Evolutionary conservation across 306 rosid genomes (phyloP), one percentile per base, ranked within the genome.

Genomic region (Cicer cuneatum): DNA sequence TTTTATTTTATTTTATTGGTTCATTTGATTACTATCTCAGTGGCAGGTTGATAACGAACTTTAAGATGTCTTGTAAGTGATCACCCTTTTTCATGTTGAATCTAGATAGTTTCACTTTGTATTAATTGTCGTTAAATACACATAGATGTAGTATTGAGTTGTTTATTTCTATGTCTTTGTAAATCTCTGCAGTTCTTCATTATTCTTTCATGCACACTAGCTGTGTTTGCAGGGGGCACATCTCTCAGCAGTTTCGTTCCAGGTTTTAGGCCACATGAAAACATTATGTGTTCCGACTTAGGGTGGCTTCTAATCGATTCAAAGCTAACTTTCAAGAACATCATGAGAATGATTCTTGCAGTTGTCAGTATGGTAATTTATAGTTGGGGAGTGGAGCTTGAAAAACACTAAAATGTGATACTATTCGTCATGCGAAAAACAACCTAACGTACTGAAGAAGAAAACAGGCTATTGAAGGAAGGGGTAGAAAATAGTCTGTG

Each of bases 201-300:
- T 78, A 81, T 89, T 78, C 89, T 93, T 37, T 93, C 96, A 6
- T 93, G 98, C 85, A 76, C 86, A 45, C 81, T 90, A 33, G 98
- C 98, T 16, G 96, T 93, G 72, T 89, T 90, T 82, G 98, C 93
- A 93, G 90, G 10, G 98, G 98, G 42, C 94, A 96, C 75, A n/a
- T n/a, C 90, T 93, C 81, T 90, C 98, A 45, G 96, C 98, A 8
- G 90, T 86, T 40, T 90, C 98, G 40, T 93, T 93, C 92, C 98
- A 93, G 89, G 96, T 93, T 73, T 81, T 93, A 73, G 98, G 98
- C 65, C 98, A 93, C 91, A 93, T 93, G 95, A 93, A 93, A 86
- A 90, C 98, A 10, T 90, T 93, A 10, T 89, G 95, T 67, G 98
- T 93, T 58, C 93, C 90, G 83, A 90, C 95, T 74, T 93, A 83